Conservation (phyloP, 139 green algal species). For the Medakamo hakoo region DNA sequence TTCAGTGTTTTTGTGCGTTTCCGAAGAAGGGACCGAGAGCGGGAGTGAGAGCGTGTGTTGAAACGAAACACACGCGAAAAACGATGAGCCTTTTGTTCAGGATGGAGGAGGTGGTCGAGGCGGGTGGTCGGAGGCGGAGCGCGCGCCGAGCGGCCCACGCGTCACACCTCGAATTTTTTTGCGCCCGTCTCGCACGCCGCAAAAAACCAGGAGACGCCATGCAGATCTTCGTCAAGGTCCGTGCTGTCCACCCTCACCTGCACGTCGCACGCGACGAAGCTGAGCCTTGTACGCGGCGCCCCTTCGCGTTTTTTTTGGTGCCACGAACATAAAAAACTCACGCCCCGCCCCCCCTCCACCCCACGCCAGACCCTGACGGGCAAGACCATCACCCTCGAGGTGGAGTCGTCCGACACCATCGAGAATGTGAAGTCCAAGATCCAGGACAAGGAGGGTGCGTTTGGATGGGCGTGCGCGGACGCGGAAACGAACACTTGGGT, state of each 20-base stretch:
- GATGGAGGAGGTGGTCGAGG: too few relatives aligned
- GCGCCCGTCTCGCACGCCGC: too few relatives aligned
- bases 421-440: slow-evolving; percentile 80
- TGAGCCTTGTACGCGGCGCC: background rate
- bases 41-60: background rate
- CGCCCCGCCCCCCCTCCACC: background rate
- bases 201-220: slow-evolving; percentile 19
- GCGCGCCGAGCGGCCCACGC: too few relatives aligned
- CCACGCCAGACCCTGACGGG: slow-evolving; percentile 37
- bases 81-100: too few relatives aligned
- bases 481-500: too few relatives aligned
- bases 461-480: background rate
- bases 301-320: background rate
- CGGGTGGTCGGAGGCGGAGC: too few relatives aligned
- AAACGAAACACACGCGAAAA: background rate
- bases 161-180: background rate
- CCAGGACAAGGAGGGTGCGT: slow-evolving; percentile 63
- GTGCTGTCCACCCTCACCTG: background rate
- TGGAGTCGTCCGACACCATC: slow-evolving; percentile 41
- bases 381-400: slow-evolving; percentile 50
- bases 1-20: background rate
- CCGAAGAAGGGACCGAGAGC: background rate
- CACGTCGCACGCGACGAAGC: too few relatives aligned
- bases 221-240: slow-evolving; percentile 58
- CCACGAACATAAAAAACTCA: background rate